Base-by-base conservation (phyloP, 495 filamentous ascomycete genomes). In the Neurospora sp. region DNA sequence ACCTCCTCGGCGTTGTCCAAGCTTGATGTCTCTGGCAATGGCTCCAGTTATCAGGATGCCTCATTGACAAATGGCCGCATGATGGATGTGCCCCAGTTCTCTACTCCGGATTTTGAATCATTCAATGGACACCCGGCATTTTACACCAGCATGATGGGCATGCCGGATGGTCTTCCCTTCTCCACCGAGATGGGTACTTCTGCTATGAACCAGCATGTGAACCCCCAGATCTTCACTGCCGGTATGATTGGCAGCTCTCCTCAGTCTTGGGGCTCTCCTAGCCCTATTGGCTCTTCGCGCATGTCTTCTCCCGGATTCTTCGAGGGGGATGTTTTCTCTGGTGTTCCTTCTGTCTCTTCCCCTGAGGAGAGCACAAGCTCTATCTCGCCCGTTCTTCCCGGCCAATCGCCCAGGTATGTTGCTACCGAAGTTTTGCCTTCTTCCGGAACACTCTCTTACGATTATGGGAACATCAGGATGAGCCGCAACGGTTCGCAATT, bases 331-430 rank as follows among this genome's bases (percentile, higher is more conserved):
- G 75, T 82, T 39, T 87, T 84, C 84, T 84, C 83, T 39, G 77
- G 77, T 27, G 77, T 82, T 27, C 82, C 79, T 11, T 83, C 83
- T 70, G 81, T 78, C 20, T 77, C 82, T 35, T 84, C 84, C 23
- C 84, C 83, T 35, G 76, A 80, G 39, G 83, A 82, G 70, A 87
- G 84, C 77, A 83, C 81, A 72, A 77, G 82, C 75, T 85, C 84
- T 69, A 79, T 75, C 74, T 85, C 85, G 72, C 84, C 85, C 74
- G 77, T 77, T 66, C 78, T 86, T 73, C 78, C 81, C 72, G 81
- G 84, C 76, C 85, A 82, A 69, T 86, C 84, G 59, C 84, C 85
- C 69, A 86, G 84, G 85, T 87, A 85, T 79, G 85, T 84, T 72
- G 27, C 40, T 70, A 76, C 72, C 72, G 41, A 75, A 73, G 37